phyloP scores from a whole-genome alignment of 2,329 filamentous ascomycete species.

The Blastomyces parvus region DNA sequence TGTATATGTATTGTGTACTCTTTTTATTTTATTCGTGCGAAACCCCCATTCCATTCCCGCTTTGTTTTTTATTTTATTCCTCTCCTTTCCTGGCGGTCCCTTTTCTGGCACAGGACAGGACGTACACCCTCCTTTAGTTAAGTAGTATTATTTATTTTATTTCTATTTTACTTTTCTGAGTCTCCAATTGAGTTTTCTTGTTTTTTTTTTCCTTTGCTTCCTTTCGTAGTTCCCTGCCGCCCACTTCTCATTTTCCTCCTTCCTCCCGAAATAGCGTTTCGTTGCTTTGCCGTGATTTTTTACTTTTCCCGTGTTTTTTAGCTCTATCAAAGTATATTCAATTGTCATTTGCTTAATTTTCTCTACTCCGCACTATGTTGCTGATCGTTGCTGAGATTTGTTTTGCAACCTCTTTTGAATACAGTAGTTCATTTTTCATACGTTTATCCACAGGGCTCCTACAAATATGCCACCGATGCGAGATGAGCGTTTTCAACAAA shows the following conservation, averaged over 20 bases:
- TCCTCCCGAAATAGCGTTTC: too few relatives aligned
- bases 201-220: neutral
- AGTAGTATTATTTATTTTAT: neutral
- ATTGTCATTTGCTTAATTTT: neutral
- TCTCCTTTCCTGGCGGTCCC: neutral
- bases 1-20: slow-evolving; percentile 1
- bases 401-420: too few relatives aligned
- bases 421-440: too few relatives aligned
- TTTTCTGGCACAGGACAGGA: neutral
- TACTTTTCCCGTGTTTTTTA: neutral
- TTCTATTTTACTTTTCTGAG: neutral
- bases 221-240: neutral
- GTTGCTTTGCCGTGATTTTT: neutral
- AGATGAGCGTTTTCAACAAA: too few relatives aligned
- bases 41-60: neutral
- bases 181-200: neutral
- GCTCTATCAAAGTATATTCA: neutral
- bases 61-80: slow-evolving; percentile 5
- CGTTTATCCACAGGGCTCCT: too few relatives aligned
- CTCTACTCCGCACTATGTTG: neutral
- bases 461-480: too few relatives aligned
- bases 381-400: neutral
- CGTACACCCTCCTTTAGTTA: neutral
- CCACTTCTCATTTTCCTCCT: neutral
- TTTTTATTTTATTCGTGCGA: neutral